Conservation (phyloP, 192 early-diverging fungal species). For the Entophlyctis helioformis region DNA sequence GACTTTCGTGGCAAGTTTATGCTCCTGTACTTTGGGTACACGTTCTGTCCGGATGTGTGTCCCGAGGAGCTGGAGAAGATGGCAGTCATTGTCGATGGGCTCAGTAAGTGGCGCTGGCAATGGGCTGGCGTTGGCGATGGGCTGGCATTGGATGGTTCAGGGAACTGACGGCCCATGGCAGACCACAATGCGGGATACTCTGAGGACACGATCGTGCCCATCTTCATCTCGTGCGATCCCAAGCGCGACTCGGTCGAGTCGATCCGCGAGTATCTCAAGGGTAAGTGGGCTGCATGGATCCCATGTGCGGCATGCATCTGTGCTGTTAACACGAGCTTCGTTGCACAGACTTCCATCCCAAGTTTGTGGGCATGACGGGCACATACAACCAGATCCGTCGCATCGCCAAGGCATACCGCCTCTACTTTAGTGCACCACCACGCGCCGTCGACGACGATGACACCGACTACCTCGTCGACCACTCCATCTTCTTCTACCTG, state of each 20-base stretch:
- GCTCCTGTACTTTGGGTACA: conserved; percentile 98
- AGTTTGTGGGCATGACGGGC: conserved; percentile 86
- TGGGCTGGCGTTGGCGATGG: background rate
- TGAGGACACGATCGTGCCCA: conserved; percentile 51
- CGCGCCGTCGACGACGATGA: conserved; percentile 52
- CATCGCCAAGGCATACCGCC: conserved; percentile 83
- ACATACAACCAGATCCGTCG: conserved; percentile 67
- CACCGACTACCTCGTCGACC: conserved; percentile 94
- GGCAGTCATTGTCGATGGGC: conserved; percentile 66
- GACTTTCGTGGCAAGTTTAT: conserved; percentile 74
- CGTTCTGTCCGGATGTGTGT: conserved; percentile 98
- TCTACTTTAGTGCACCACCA: conserved; percentile 89
- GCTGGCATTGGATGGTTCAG: background rate
- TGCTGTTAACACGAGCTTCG: too few species aligned
- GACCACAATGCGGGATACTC: conserved; percentile 4
- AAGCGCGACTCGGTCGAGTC: conserved; percentile 78
- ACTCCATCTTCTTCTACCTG: conserved; percentile 97
- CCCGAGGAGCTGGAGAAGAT: conserved; percentile 99
- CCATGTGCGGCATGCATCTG: too few species aligned
- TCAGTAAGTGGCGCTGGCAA: conserved; percentile 38
- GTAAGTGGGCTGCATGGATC: conserved; percentile 9
- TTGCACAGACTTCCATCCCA: conserved; percentile 78
- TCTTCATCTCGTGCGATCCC: conserved; percentile 97
- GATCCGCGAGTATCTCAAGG: conserved; percentile 49
- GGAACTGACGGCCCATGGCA: conserved; percentile 3